Percentiles rank a stretch among this genome's conserved stretches.
These are phyloP conservation scores for Coniochaeta sp. DNA, from an alignment of 2,329 filamentous ascomycete species.

Conservation along the genomic window DNA sequence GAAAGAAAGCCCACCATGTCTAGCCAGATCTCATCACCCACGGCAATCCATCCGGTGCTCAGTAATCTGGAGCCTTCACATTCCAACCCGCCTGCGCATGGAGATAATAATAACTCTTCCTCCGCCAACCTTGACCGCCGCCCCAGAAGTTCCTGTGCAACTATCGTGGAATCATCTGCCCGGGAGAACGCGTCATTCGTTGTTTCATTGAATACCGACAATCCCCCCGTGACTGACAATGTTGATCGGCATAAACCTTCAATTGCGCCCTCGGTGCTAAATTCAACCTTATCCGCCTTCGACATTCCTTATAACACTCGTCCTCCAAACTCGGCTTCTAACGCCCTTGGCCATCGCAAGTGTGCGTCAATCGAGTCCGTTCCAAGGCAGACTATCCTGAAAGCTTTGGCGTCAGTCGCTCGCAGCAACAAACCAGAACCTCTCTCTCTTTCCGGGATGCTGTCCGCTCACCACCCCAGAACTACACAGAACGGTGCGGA, in stretches of 20 bases:
- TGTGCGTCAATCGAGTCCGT: conserved; percentile 57
- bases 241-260: not conserved
- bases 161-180: conserved; percentile 13
- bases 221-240: not conserved
- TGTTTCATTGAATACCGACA: not conserved
- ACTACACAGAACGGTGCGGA: conserved; percentile 17
- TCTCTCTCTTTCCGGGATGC: conserved; percentile 54
- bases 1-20: conserved; percentile 20
- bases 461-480: conserved; percentile 33
- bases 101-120: conserved; percentile 19
- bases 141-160: conserved; percentile 13
- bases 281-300: not conserved
- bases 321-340: not conserved
- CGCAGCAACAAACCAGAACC: conserved; percentile 55
- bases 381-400: conserved; percentile 75
- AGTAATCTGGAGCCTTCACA: conserved; percentile 23
- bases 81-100: conserved; percentile 9
- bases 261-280: not conserved
- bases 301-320: not conserved
- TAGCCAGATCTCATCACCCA: conserved; percentile 33
- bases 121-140: conserved; percentile 17
- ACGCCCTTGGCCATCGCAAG: conserved; percentile 30
- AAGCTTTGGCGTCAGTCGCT: conserved; percentile 65
- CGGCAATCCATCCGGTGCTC: conserved; percentile 44
- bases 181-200: conserved; percentile 7